Percentiles rank a stretch among this genome's conserved stretches.
These are phyloP conservation scores for Solanum paucissectum DNA, from an alignment of 257 asterid species.

Conservation along the genomic window DNA sequence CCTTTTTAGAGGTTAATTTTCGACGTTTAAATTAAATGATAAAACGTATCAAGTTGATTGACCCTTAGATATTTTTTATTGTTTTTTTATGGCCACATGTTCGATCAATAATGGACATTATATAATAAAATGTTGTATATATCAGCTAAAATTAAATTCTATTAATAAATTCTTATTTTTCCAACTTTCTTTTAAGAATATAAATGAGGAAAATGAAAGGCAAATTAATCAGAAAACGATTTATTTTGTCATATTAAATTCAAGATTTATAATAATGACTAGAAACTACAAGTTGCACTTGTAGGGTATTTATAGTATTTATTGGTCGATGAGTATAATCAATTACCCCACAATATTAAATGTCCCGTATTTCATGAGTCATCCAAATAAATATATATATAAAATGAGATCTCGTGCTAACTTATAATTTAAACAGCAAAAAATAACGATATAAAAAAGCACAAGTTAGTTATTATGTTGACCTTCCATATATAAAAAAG, in stretches of 20 bases:
- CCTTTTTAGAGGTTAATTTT: neutral
- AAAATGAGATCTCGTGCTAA: neutral
- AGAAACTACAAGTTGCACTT: neutral
- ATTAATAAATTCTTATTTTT: neutral
- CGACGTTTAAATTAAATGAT: neutral
- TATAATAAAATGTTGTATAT: neutral
- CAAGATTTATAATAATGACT: neutral
- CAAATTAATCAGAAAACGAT: neutral
- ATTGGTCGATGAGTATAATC: neutral
- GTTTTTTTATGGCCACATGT: neutral
- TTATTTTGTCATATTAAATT: neutral
- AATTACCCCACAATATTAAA: neutral
- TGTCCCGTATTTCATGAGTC: neutral
- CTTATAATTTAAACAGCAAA: neutral
- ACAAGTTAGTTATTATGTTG: neutral
- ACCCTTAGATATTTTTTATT: neutral
- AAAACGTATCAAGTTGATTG: neutral
- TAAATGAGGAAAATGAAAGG: neutral
- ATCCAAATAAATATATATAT: neutral
- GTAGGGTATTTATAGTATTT: neutral
- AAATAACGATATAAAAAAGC: neutral
- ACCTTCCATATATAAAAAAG: neutral
- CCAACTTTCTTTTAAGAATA: neutral
- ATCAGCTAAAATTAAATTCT: neutral
- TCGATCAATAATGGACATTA: neutral